Conservation (phyloP, 257 asterid species). For the Solanum rostratum region DNA sequence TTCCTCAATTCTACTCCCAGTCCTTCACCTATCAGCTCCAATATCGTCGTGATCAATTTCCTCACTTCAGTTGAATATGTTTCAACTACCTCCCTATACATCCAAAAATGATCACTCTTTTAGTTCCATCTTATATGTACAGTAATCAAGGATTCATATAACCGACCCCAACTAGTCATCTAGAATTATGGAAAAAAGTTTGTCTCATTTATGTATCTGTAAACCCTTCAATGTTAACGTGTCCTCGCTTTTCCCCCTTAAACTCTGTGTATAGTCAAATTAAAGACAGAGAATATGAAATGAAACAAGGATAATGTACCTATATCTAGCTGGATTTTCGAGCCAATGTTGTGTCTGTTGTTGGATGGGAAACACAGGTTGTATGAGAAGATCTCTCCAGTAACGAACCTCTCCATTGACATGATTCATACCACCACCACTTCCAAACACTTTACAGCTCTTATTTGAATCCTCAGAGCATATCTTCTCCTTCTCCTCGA, state of each 20-base stretch:
- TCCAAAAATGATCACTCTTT: too few species aligned
- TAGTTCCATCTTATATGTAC: too few species aligned
- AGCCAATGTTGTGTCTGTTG: constrained; percentile 43
- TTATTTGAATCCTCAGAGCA: constrained; percentile 14
- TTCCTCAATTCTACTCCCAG: constrained; percentile 33
- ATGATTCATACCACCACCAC: constrained; percentile 32
- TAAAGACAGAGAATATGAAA: neutral
- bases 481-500: constrained; percentile 25
- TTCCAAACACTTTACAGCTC: constrained; percentile 41
- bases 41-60: constrained; percentile 17
- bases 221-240: too few species aligned
- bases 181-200: too few species aligned
- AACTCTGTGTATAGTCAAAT: neutral
- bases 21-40: constrained; percentile 40
- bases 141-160: neutral
- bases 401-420: constrained; percentile 33
- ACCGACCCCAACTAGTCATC: neutral
- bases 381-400: constrained; percentile 61
- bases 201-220: too few species aligned
- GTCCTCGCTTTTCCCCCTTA: too few species aligned
- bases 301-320: constrained; percentile 6
- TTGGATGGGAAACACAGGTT: constrained; percentile 44
- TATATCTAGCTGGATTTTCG: constrained; percentile 34
- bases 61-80: constrained; percentile 25
- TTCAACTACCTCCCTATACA: constrained; percentile 26